Evolutionary conservation across 2,329 filamentous ascomycete genomes (phyloP), one percentile per base, ranked within the genome.

Genomic region (Ascochyta clinopodiicola): DNA sequence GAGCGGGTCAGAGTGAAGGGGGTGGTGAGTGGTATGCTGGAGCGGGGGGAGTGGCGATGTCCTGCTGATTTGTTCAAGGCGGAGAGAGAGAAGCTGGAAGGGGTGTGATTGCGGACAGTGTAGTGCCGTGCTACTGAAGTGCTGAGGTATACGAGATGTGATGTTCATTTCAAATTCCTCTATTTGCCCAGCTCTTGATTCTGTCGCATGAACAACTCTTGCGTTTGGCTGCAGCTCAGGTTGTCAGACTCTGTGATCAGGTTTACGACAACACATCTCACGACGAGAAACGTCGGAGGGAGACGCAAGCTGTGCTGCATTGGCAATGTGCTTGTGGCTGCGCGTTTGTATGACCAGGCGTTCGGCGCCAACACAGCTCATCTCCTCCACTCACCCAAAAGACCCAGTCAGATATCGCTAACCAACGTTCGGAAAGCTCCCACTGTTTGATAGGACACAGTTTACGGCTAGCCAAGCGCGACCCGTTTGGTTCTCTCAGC

Each of bases 61-160:
- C 51, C 45, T 7, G 22, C 60, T 44, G 43, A 60, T 38, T 15
- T 31, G 13, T 13, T 48, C 15, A 37, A 25, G 40, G 56, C 48
- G 15, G 53, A 56, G 34, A 55, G 32, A 15, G 17, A 17, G 17
- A 17, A 36, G 31, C 2, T 63, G 56, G 49, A 56, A 34, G 10
- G 59, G 54, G 17, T 17, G 17, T 17, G 17, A 17, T 17, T 17
- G 17, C 17, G 17, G 17, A 17, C 17, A 17, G 22, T 24, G 22
- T 24, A 4, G 4, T 24, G 4, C 22, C 1, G 22, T 24, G 22
- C 22, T 24, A 24, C 22, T 24, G 22, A 24, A 24, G 22, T 6
- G 22, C 22, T 4, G 22, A 24, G 22, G 22, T 24, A 4, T 6
- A 4, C 6, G 22, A 6, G 22, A 24, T 24, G 22, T 24, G 22